Percentiles rank a stretch among this genome's conserved stretches.
Conservation (phyloP, 495 filamentous ascomycete species). For the Aspergillus affinis region DNA sequence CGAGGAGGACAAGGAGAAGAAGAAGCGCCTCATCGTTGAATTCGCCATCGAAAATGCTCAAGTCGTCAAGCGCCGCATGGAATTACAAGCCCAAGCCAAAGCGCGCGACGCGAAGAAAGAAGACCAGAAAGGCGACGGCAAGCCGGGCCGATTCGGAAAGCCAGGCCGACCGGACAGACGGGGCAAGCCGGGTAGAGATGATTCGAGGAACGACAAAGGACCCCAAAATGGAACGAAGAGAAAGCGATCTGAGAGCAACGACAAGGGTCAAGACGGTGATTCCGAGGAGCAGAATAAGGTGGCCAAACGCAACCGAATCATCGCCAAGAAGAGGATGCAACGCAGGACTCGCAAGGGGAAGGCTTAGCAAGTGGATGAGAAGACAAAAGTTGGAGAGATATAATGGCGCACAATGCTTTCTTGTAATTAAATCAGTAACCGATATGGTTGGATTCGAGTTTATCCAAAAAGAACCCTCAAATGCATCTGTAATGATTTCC, state of each 20-base stretch:
- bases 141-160: constrained; percentile 13
- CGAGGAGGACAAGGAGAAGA: constrained; percentile 55
- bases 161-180: constrained; percentile 1
- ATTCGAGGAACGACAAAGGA: constrained; percentile 24
- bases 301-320: constrained; percentile 63
- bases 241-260: constrained; percentile 39
- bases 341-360: constrained; percentile 51
- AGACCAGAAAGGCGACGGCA: constrained; percentile 19
- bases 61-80: constrained; percentile 76
- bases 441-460: background rate
- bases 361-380: constrained; percentile 20
- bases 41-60: constrained; percentile 99
- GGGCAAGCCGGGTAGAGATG: constrained; percentile 20
- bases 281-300: constrained; percentile 52
- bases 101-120: constrained; percentile 34
- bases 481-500: constrained; percentile 20
- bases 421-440: constrained; percentile 5
- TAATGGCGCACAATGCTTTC: constrained; percentile 11
- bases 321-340: constrained; percentile 64
- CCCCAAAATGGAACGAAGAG: constrained; percentile 33
- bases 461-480: constrained; percentile 9
- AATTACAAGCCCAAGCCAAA: constrained; percentile 69
- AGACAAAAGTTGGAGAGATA: constrained; percentile 12
- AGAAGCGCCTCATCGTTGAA: constrained; percentile 85
- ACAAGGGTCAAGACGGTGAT: constrained; percentile 28